Conservation (phyloP, 1,284 basidiomycete species). For the Cutaneotrichosporon cutaneum region DNA sequence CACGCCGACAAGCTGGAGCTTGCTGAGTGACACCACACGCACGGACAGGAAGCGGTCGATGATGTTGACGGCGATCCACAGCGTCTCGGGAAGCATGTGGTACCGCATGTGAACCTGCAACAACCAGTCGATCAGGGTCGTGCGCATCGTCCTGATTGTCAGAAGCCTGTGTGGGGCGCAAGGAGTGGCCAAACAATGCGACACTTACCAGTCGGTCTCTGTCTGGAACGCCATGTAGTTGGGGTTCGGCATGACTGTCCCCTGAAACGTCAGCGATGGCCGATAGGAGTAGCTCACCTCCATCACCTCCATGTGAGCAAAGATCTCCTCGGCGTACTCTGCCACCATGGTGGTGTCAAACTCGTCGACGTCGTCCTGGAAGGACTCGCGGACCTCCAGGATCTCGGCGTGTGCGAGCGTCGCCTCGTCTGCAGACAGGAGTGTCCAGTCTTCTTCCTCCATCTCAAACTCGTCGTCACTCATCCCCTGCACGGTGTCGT, state of each 20-base stretch:
- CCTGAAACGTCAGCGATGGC: slow-evolving; percentile 55
- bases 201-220: slow-evolving; percentile 83
- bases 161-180: too few relatives aligned
- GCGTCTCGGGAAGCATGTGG: slow-evolving; percentile 66
- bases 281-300: slow-evolving; percentile 61
- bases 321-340: slow-evolving; percentile 97
- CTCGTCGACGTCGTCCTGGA: slow-evolving; percentile 74
- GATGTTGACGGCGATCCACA: slow-evolving; percentile 67
- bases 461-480: slow-evolving; percentile 53
- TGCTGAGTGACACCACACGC: slow-evolving; percentile 62
- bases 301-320: slow-evolving; percentile 88
- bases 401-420: slow-evolving; percentile 42
- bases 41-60: slow-evolving; percentile 65
- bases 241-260: slow-evolving; percentile 84
- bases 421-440: slow-evolving; percentile 57
- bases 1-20: slow-evolving; percentile 65
- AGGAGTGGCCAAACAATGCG: background rate
- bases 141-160: slow-evolving; percentile 56
- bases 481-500: slow-evolving; percentile 14
- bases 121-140: slow-evolving; percentile 61
- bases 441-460: slow-evolving; percentile 64
- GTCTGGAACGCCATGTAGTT: slow-evolving; percentile 93
- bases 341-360: slow-evolving; percentile 96
- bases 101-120: slow-evolving; percentile 65
- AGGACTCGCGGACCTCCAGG: slow-evolving; percentile 47